phyloP scores from a whole-genome alignment of 108 stramenopile species.

The Pseudonitzschia pungens region DNA sequence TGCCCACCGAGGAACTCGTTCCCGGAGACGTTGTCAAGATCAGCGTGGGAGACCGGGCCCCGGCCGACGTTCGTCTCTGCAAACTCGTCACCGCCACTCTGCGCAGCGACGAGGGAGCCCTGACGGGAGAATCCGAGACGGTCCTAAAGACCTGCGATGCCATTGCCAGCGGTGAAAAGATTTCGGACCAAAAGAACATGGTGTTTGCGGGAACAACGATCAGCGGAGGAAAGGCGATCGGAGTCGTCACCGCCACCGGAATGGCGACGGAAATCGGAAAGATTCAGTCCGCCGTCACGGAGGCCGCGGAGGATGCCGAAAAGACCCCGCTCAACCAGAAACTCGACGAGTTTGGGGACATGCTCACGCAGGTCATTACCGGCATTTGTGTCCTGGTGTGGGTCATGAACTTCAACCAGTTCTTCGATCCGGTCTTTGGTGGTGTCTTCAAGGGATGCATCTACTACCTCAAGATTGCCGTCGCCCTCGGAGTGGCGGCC shows the following conservation, averaged over 20 bases:
- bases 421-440: slow-evolving; percentile 46
- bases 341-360: slow-evolving; percentile 87
- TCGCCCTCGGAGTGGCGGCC: slow-evolving; percentile 92
- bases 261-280: slow-evolving; percentile 95
- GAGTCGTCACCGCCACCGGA: slow-evolving; percentile 81
- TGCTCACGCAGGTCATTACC: slow-evolving; percentile 77
- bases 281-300: slow-evolving; percentile 82
- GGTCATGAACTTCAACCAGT: slow-evolving; percentile 62
- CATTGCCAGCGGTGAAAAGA: slow-evolving; percentile 34
- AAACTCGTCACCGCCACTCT: slow-evolving; percentile 53
- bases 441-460: slow-evolving; percentile 14
- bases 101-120: slow-evolving; percentile 81
- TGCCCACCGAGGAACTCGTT: slow-evolving; percentile 68
- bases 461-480: slow-evolving; percentile 57
- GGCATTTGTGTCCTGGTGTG: slow-evolving; percentile 71
- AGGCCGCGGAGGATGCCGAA: slow-evolving; percentile 62
- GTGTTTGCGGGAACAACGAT: slow-evolving; percentile 89
- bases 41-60: slow-evolving; percentile 73
- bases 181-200: slow-evolving; percentile 88
- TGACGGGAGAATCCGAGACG: slow-evolving; percentile 93
- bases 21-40: slow-evolving; percentile 80
- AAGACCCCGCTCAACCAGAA: slow-evolving; percentile 93
- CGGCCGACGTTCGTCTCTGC: slow-evolving; percentile 91
- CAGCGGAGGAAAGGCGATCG: slow-evolving; percentile 82
- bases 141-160: slow-evolving; percentile 74